A percentile compares a stretch with the other conserved stretches of the same genome.
Conservation (phyloP, 1,284 basidiomycete species). For the Melampsora americana region DNA sequence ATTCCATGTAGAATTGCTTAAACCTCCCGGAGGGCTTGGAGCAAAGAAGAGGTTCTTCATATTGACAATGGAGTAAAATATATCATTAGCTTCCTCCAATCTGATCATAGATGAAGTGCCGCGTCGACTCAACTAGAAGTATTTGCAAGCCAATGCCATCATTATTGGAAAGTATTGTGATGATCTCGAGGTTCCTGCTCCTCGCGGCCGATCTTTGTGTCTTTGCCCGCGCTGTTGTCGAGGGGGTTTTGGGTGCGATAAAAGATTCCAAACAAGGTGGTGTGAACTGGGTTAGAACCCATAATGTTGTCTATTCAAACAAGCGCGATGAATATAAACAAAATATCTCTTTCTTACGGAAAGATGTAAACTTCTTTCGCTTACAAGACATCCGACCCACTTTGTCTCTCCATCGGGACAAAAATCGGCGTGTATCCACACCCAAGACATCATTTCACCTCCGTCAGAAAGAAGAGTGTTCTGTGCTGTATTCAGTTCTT, state of each 20-base stretch:
- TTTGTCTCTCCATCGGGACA: neutral
- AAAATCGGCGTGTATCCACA: neutral
- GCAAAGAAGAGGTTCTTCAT: neutral
- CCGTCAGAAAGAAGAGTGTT: neutral
- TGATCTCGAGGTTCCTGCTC: neutral
- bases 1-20: neutral
- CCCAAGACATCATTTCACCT: neutral
- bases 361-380: neutral
- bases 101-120: neutral
- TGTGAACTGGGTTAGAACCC: neutral
- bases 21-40: neutral
- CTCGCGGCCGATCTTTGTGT: neutral
- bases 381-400: conserved; percentile 1
- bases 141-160: conserved; percentile 2
- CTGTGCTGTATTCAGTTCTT: neutral
- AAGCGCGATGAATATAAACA: neutral
- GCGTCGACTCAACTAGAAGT: neutral
- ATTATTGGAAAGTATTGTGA: neutral
- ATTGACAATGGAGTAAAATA: neutral
- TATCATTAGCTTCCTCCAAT: neutral
- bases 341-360: neutral
- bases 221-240: neutral
- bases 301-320: neutral
- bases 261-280: neutral
- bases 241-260: neutral